Evolutionary conservation across 441 rosid genomes (phyloP).

Genomic region (Adansonia madagascariensis): DNA sequence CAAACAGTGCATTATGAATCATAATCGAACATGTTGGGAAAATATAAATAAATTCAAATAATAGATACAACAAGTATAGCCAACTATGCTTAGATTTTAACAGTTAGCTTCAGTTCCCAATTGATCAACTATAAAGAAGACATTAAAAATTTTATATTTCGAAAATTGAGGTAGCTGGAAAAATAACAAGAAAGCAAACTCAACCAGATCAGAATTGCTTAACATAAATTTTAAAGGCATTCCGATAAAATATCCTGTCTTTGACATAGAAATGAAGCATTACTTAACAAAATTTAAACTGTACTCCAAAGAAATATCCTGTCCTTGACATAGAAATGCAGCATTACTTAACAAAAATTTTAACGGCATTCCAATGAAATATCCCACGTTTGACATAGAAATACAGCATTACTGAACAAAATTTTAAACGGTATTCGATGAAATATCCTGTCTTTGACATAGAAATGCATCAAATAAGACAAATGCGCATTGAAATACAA

Average conservation of each 20-base stretch:
- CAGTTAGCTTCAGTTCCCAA: conserved; percentile 8
- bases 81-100: not conserved
- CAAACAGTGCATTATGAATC: not conserved
- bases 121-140: not conserved
- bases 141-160: not conserved
- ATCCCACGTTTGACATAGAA: not conserved
- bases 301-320: not conserved
- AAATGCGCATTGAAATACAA: not conserved
- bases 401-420: not conserved
- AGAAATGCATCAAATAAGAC: not conserved
- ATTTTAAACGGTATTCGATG: not conserved
- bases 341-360: not conserved
- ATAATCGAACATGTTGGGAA: not conserved
- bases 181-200: conserved; percentile 6
- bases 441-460: too few species aligned
- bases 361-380: not conserved
- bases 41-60: not conserved
- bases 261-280: not conserved
- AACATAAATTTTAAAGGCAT: not conserved
- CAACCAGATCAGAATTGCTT: not conserved
- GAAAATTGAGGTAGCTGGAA: not conserved
- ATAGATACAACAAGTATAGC: not conserved
- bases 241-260: not conserved
- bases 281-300: not conserved
- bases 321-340: not conserved